phyloP scores from a whole-genome alignment of 768 basidiomycete genomes.

The Collybia sordida region DNA sequence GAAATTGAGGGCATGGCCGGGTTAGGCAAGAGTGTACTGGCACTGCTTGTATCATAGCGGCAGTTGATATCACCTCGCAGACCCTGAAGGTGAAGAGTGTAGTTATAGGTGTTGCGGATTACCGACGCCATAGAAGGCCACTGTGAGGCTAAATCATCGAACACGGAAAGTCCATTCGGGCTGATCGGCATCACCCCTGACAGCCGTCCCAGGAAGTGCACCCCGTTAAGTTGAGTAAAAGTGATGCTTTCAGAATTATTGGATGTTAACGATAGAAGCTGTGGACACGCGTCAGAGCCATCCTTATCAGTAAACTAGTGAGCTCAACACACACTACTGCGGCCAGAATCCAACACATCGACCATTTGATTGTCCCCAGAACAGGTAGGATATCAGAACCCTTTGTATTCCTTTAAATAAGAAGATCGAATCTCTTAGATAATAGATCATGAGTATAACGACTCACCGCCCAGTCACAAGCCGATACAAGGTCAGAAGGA shows the following conservation, averaged over 20 bases:
- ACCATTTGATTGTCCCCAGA: slow-evolving; percentile 20
- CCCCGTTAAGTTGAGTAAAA: slow-evolving; percentile 19
- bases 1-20: no score
- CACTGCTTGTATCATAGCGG: slow-evolving; percentile 11
- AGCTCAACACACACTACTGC: slow-evolving; percentile 16
- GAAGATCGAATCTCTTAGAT: no score
- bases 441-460: neutral
- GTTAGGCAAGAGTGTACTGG: no score
- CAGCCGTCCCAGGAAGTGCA: slow-evolving; percentile 22
- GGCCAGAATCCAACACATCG: slow-evolving; percentile 20
- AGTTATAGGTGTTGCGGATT: slow-evolving; percentile 12
- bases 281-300: no score
- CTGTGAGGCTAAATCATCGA: neutral
- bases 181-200: slow-evolving; percentile 20
- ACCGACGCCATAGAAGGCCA: neutral
- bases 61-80: slow-evolving; percentile 17
- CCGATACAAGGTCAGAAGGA: slow-evolving; percentile 5
- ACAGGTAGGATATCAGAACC: slow-evolving; percentile 18
- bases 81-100: slow-evolving; percentile 22
- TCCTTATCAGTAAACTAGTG: neutral
- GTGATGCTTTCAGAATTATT: slow-evolving; percentile 9
- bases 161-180: slow-evolving; percentile 19
- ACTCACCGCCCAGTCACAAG: neutral
- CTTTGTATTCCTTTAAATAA: no score
- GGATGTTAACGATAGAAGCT: neutral